These are phyloP conservation scores for Ascocoryne sarcoides DNA, from an alignment of 2,329 filamentous ascomycete genomes.

Conservation along the genomic window DNA sequence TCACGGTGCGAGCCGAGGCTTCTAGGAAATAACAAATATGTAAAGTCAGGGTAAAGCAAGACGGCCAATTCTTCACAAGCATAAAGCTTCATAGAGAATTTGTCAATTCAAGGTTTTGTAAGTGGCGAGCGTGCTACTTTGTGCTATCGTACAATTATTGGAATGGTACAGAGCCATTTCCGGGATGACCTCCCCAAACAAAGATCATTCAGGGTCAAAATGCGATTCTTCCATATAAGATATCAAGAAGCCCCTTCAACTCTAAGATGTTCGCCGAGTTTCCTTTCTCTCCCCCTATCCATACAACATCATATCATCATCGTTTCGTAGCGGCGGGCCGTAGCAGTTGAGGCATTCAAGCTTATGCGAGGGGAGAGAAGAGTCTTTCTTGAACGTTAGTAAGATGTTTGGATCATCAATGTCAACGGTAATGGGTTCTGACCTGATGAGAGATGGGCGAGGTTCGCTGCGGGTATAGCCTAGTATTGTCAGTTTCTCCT, in stretches of 20 bases:
- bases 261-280: background rate
- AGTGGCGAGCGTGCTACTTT: conserved; percentile 23
- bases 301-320: conserved; percentile 9
- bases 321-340: conserved; percentile 5
- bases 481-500: conserved; percentile 31
- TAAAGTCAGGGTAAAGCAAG: too few relatives aligned
- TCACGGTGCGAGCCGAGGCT: too few relatives aligned
- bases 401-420: background rate
- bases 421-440: conserved; percentile 9
- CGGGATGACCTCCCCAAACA: too few relatives aligned
- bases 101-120: too few relatives aligned
- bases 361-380: conserved; percentile 55
- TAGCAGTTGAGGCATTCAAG: conserved; percentile 3
- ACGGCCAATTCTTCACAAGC: too few relatives aligned
- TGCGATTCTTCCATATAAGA: too few relatives aligned
- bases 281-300: conserved; percentile 6
- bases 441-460: conserved; percentile 71
- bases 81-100: too few relatives aligned
- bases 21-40: too few relatives aligned
- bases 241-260: too few relatives aligned
- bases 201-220: too few relatives aligned
- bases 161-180: conserved; percentile 9
- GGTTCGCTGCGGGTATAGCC: conserved; percentile 94
- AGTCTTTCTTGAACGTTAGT: conserved; percentile 37
- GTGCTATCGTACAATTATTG: conserved; percentile 25